phyloP scores from a whole-genome alignment of 2,329 filamentous ascomycete genomes.

The Didymella sp. region DNA sequence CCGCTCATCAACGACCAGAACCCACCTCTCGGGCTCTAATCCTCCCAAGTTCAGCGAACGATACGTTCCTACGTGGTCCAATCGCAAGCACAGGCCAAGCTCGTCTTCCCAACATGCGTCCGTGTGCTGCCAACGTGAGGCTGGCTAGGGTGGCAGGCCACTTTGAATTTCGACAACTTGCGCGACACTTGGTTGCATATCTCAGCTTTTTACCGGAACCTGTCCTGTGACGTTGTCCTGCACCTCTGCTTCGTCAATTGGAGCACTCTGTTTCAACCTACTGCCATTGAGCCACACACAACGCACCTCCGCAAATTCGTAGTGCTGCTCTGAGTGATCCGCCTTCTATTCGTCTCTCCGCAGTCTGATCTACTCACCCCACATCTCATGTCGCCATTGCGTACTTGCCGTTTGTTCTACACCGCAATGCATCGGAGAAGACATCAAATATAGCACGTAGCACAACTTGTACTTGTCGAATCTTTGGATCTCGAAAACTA shows the following conservation, averaged over 20 bases:
- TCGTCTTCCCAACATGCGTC: constrained; percentile 30
- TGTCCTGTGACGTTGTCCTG: constrained; percentile 46
- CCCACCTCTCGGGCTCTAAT: constrained; percentile 40
- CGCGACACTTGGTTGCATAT: constrained; percentile 34
- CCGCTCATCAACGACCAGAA: constrained; percentile 28
- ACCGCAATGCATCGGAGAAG: constrained; percentile 42
- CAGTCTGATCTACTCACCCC: constrained; percentile 42
- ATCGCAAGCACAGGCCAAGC: constrained; percentile 39
- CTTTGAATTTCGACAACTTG: constrained; percentile 33
- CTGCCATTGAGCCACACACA: constrained; percentile 42
- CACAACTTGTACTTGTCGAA: constrained; percentile 37
- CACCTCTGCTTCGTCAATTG: constrained; percentile 39
- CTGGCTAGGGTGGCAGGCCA: constrained; percentile 45
- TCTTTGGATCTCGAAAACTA: constrained; percentile 28
- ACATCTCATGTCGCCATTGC: constrained; percentile 48
- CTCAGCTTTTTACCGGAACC: constrained; percentile 26
- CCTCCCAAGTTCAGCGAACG: constrained; percentile 40
- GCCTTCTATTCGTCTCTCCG: constrained; percentile 46
- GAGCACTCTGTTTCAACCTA: constrained; percentile 30
- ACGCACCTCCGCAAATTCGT: constrained; percentile 34
- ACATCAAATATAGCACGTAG: constrained; percentile 43
- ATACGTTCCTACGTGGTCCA: constrained; percentile 48
- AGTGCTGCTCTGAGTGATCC: constrained; percentile 34
- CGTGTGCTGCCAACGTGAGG: constrained; percentile 41
- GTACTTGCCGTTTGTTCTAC: constrained; percentile 35